These are phyloP conservation scores for Ceratobasidium sp. DNA, from an alignment of 1,284 basidiomycete genomes.

Conservation along the genomic window DNA sequence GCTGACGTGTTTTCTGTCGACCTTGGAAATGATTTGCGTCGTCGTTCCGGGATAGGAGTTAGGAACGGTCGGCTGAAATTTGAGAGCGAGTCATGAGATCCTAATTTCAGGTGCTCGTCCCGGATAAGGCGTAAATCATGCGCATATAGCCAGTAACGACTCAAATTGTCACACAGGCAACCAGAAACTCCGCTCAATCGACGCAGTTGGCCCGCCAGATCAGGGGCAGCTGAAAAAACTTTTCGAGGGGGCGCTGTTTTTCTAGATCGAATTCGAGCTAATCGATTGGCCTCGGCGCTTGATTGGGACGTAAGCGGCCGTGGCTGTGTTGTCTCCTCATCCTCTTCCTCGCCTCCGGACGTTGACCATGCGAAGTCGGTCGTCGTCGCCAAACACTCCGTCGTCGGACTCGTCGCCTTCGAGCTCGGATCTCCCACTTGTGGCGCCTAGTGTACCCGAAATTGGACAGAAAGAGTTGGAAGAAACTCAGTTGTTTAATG, in stretches of 20 bases:
- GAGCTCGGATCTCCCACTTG: constrained; percentile 42
- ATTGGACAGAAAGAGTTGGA: constrained; percentile 19
- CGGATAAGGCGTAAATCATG: too few relatives aligned
- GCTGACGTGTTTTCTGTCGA: too few relatives aligned
- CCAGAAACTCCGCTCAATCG: too few relatives aligned
- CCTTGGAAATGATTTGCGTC: too few relatives aligned
- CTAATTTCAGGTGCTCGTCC: too few relatives aligned
- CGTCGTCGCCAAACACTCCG: constrained; percentile 42
- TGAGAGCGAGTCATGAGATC: too few relatives aligned
- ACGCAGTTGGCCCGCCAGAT: too few relatives aligned
- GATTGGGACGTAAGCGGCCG: constrained; percentile 1
- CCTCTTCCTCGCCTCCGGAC: background rate
- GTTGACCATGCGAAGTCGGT: constrained; percentile 37
- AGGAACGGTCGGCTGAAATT: too few relatives aligned
- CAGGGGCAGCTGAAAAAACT: background rate
- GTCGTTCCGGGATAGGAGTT: too few relatives aligned
- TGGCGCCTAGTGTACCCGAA: background rate
- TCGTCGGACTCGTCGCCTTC: constrained; percentile 44
- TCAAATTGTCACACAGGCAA: too few relatives aligned
- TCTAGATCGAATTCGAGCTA: constrained; percentile 6
- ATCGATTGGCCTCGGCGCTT: constrained; percentile 21
- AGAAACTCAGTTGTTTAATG: constrained; percentile 22
- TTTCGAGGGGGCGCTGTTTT: background rate
- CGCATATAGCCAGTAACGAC: too few relatives aligned
- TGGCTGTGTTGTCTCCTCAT: background rate